phyloP scores from a whole-genome alignment of 1,284 basidiomycete species.

The Irpex sp. region DNA sequence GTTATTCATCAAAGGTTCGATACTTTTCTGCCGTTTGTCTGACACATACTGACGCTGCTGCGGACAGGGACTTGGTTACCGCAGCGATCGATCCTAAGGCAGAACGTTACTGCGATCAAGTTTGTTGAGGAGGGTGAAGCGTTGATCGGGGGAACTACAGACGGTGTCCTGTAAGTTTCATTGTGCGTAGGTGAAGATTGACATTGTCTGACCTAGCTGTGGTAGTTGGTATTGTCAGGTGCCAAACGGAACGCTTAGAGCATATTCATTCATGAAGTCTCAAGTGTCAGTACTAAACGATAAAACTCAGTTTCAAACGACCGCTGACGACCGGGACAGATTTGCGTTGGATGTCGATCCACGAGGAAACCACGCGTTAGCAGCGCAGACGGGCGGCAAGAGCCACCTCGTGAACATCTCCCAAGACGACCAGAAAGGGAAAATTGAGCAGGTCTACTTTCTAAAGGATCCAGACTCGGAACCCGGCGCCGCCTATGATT shows the following conservation, averaged over 20 bases:
- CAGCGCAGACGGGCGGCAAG: slow-evolving; percentile 45
- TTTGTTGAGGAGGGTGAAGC: slow-evolving; percentile 60
- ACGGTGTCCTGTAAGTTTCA: slow-evolving; percentile 57
- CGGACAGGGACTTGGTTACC: slow-evolving; percentile 52
- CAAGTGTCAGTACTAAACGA: slow-evolving; percentile 41
- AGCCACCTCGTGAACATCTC: slow-evolving; percentile 47
- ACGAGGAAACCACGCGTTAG: slow-evolving; percentile 43
- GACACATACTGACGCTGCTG: not conserved
- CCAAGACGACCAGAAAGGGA: slow-evolving; percentile 42
- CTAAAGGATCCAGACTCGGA: slow-evolving; percentile 33
- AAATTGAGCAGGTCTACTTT: slow-evolving; percentile 49
- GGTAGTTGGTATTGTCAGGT: slow-evolving; percentile 60
- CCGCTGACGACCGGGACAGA: slow-evolving; percentile 23
- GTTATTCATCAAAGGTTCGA: slow-evolving; percentile 52
- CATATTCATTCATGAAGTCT: slow-evolving; percentile 49
- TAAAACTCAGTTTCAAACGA: not conserved
- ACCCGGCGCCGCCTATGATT: slow-evolving; percentile 29
- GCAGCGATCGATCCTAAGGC: slow-evolving; percentile 55
- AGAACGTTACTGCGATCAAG: slow-evolving; percentile 56
- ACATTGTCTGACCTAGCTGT: not conserved
- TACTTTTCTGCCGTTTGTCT: not conserved
- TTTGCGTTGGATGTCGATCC: slow-evolving; percentile 49
- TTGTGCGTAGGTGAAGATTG: slow-evolving; percentile 2
- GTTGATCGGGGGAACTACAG: slow-evolving; percentile 61
- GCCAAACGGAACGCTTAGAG: slow-evolving; percentile 58